phyloP scores from a whole-genome alignment of 495 filamentous ascomycete genomes.

The Bathelium albidoporum region DNA sequence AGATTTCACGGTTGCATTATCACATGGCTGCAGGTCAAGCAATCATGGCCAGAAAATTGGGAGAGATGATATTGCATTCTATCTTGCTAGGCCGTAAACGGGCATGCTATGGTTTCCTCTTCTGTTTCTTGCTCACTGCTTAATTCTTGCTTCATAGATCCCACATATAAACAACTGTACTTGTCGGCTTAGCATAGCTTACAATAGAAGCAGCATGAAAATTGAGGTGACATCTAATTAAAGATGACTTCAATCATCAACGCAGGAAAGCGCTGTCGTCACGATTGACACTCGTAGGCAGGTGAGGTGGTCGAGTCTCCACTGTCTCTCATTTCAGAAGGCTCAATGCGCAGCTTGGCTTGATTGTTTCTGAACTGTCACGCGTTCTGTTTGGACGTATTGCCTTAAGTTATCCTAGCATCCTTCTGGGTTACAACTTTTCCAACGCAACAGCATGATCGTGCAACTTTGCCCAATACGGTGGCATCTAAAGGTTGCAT shows the following conservation, averaged over 20 bases:
- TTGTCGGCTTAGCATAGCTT: neutral
- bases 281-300: too few relatives aligned
- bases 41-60: neutral
- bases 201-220: neutral
- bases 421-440: neutral
- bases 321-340: too few relatives aligned
- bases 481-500: neutral
- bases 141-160: neutral
- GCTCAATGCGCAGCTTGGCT: too few relatives aligned
- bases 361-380: too few relatives aligned
- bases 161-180: neutral
- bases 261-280: too few relatives aligned
- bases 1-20: neutral
- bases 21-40: neutral
- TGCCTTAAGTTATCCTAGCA: too few relatives aligned
- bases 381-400: too few relatives aligned
- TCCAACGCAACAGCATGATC: neutral
- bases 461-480: neutral
- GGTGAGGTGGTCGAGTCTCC: too few relatives aligned
- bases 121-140: constrained; percentile 1
- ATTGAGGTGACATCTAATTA: neutral
- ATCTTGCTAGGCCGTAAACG: neutral
- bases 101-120: neutral
- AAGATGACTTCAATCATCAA: neutral
- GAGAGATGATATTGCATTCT: neutral